These are phyloP conservation scores for Citrus maxima DNA, from an alignment of 345 rosid genomes.

Conservation along the genomic window DNA sequence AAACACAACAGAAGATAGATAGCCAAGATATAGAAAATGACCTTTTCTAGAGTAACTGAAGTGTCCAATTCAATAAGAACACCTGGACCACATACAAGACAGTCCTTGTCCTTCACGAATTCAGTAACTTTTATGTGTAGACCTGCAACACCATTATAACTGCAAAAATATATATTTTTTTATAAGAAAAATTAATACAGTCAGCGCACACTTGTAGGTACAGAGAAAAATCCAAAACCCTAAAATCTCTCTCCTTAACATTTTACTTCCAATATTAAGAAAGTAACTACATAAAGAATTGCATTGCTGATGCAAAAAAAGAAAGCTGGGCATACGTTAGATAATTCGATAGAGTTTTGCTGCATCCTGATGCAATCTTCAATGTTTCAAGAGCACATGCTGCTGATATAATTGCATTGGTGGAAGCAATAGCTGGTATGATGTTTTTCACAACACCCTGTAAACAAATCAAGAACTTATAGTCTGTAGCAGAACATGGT, in stretches of 20 bases:
- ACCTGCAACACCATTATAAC: constrained; percentile 93
- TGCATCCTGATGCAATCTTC: constrained; percentile 93
- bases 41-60: constrained; percentile 76
- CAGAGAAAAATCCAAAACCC: neutral
- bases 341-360: constrained; percentile 87
- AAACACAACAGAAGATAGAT: neutral
- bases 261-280: neutral
- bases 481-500: neutral
- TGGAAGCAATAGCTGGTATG: constrained; percentile 97
- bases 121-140: constrained; percentile 84
- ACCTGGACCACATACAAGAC: constrained; percentile 97
- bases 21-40: constrained; percentile 24
- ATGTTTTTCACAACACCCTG: constrained; percentile 98
- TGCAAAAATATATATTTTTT: constrained; percentile 11
- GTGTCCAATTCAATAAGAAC: constrained; percentile 75
- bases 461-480: constrained; percentile 6
- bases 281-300: neutral
- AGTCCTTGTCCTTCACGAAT: constrained; percentile 73
- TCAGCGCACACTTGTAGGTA: neutral
- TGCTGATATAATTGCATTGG: constrained; percentile 92
- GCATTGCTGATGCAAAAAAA: neutral
- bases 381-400: constrained; percentile 92
- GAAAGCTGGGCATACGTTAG: constrained; percentile 51
- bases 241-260: neutral
- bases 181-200: neutral